Base-by-base conservation (phyloP, 345 rosid species). In the Syzygium grande region DNA sequence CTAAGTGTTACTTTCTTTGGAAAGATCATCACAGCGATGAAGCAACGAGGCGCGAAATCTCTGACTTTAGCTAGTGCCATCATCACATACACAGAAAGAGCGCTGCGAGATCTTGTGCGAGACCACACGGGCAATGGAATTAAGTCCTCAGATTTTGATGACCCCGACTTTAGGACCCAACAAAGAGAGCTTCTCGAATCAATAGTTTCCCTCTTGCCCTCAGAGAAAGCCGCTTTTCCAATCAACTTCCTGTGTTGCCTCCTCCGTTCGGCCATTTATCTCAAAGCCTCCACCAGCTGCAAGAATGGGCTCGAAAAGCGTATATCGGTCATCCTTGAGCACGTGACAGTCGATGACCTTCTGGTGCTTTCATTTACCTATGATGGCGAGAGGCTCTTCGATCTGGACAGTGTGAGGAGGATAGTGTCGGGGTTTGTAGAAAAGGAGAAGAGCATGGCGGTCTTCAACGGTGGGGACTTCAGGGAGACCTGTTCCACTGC, bases 231-330 rank as follows among this genome's bases (percentile, higher is more conserved):
- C 4, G 91, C 96, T 59, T 92, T 98, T 86, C 97, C 98, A 0
- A 89, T 96, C 84, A 94, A 95, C 59, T 98, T 96, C 94, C 94
- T 98, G 87, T 96, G 97, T 84, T 96, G 98, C 89, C 95, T 98
- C 83, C 97, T 98, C 86, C 99, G 99, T 13, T 93, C 96, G 0
- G 95, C 98, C 7, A 93, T 93, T 89, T 98, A 91, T 88, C 95
- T 98, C 84, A 91, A 91, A 59, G 91, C 96, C 59, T 93, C 97
- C 5, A 55, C 83, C 9, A 52, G 92, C 11, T 93, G 96, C 93
- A 96, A 92, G 91, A 93, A 91, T 86, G 98, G 95, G 93, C 94
- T 95, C 4, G 99, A 98, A 93, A 98, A 94, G 77, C 94, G 95
- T 15, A 92, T 98, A 88, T 92, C 98, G 0, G 89, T 89, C 3